Base-by-base conservation (phyloP, 129 eudicot genomes). In the Mikania micrantha region DNA sequence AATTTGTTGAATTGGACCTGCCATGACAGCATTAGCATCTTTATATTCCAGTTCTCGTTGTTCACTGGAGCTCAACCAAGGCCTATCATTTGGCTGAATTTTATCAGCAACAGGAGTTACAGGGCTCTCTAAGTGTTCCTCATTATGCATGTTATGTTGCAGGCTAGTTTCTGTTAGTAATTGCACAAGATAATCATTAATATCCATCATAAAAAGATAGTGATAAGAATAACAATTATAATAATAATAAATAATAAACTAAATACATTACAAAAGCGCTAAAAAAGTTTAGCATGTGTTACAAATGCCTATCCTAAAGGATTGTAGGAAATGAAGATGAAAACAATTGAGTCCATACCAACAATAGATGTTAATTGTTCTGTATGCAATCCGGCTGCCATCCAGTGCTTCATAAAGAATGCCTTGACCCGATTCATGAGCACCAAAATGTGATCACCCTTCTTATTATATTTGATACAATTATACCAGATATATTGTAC, bases 401-500 rank as follows among this genome's bases (percentile, higher is more conserved):
- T 48, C 96, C 96, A 91, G 63, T 78, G 74, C 81, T 78, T 84
- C 47, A 47, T 79, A 56, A 85, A 88, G 79, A 71, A 75, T 41
- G 79, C 75, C 83, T 84, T 83, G 25, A 91, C 88, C 75, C 87
- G 79, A 70, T 78, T 76, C 96, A 88, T 84, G 65, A 84, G 94
- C 57, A 78, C 96, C 83, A 88, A 82, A 47, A 87, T 75, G 41
- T 83, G 81, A 79, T 91, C 90, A 54, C 87, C 97, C 64, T 85
- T 85, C 62, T 82, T 90, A 73, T 90, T 84, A 80, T 90, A 87
- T 54, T 80, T 85, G 73, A 38, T 44, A 75, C 97, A 90, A 54
- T 90, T 90, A 49, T 85, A 74, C 97, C 95, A 90, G 48, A 90
- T 84, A 72, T 59, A 77, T 35, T 81, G 78, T 57, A 90, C 95